Percentiles rank a stretch among this genome's conserved stretches.
Conservation (phyloP, 1,284 basidiomycete genomes). For the Tilletia walkeri region DNA sequence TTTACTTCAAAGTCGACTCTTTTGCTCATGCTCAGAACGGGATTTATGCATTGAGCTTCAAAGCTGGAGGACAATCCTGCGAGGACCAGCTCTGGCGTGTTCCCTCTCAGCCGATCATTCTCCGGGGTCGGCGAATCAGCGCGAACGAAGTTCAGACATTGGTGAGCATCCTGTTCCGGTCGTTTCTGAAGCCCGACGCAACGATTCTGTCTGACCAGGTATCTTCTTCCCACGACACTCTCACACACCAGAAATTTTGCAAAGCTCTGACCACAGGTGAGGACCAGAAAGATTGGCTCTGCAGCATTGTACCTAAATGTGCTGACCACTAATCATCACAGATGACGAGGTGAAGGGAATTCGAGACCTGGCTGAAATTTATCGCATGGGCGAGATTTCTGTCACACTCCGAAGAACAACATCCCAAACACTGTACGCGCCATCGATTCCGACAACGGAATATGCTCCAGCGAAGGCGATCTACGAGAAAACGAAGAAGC, state of each 20-base stretch:
- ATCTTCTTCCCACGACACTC: no score
- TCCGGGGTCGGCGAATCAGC: no score
- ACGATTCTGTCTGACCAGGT: no score
- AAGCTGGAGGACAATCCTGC: not conserved
- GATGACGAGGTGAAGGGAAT: not conserved
- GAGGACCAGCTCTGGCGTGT: not conserved
- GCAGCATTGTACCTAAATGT: not conserved
- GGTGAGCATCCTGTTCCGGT: no score
- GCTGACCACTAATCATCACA: not conserved
- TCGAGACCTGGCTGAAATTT: not conserved
- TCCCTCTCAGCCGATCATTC: no score
- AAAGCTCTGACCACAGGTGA: not conserved
- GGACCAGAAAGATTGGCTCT: not conserved
- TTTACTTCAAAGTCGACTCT: not conserved
- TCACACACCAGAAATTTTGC: not conserved
- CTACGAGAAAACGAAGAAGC: not conserved
- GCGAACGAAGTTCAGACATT: no score
- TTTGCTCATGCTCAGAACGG: not conserved
- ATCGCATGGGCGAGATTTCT: not conserved
- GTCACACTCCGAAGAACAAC: not conserved
- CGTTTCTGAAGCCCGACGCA: no score
- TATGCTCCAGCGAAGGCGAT: not conserved
- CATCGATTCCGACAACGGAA: not conserved
- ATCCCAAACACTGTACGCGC: not conserved
- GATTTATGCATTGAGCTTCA: not conserved